phyloP scores from a whole-genome alignment of 164 flowering plant species.

The Tetrastigma voinierianum region DNA sequence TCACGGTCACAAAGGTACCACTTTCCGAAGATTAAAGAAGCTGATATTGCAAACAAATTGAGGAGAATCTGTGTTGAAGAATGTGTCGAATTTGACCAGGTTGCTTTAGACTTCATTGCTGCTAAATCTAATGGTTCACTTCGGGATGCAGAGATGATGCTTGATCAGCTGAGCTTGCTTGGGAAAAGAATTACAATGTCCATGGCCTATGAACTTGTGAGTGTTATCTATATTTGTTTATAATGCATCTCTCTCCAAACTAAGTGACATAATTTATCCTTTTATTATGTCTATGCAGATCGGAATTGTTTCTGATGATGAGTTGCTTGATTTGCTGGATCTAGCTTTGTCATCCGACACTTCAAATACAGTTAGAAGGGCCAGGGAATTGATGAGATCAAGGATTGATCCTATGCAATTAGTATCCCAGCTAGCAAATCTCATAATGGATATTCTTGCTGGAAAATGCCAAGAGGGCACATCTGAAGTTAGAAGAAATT shows the following conservation, averaged over 20 bases:
- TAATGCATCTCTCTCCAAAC: too few relatives aligned
- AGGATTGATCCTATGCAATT: conserved; percentile 93
- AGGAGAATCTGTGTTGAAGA: conserved; percentile 62
- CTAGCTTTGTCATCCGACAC: conserved; percentile 90
- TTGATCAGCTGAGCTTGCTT: conserved; percentile 91
- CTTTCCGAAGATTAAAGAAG: conserved; percentile 75
- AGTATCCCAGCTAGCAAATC: conserved; percentile 86
- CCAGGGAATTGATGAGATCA: conserved; percentile 88
- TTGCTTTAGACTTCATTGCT: conserved; percentile 77
- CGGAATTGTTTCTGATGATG: conserved; percentile 86
- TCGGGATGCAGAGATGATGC: conserved; percentile 93
- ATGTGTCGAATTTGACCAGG: conserved; percentile 60
- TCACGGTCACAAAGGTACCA: conserved; percentile 71
- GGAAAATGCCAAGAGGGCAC: conserved; percentile 49
- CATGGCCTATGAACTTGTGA: conserved; percentile 76
- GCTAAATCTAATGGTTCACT: conserved; percentile 79
- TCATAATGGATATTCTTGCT: conserved; percentile 92
- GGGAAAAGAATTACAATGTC: conserved; percentile 73
- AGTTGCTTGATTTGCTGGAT: conserved; percentile 81
- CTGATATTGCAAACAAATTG: conserved; percentile 53
- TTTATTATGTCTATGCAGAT: conserved; percentile 47
- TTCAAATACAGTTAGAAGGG: conserved; percentile 79
- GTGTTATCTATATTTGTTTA: conserved; percentile 21
- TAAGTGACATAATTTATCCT: background rate
- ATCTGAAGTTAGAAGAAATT: conserved; percentile 49